Conservation (phyloP, 306 rosid genomes). For the Astragalus glycyphyllos region DNA sequence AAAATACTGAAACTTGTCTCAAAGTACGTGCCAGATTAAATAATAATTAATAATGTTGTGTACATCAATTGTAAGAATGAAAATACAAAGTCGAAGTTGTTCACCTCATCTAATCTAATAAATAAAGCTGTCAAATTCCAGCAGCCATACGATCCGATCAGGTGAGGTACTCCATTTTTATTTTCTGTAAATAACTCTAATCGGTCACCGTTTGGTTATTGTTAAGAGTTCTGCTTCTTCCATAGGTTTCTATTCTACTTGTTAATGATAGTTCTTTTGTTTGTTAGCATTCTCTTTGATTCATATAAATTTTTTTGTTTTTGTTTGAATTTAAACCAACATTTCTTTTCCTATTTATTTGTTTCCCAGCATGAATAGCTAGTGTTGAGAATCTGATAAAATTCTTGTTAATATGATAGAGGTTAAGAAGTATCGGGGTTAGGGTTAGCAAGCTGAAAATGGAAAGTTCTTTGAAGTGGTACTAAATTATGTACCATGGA, state of each 20-base stretch:
- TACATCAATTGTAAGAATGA: background rate
- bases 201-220: background rate
- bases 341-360: background rate
- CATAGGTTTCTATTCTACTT: conserved; percentile 9
- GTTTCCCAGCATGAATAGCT: background rate
- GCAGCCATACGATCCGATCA: background rate
- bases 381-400: conserved; percentile 6
- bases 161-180: background rate
- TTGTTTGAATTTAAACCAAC: background rate
- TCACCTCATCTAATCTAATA: background rate
- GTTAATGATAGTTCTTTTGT: conserved; percentile 10
- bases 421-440: background rate
- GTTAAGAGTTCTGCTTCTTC: conserved; percentile 5
- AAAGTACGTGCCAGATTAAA: too few species aligned
- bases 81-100: conserved; percentile 12
- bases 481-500: too few species aligned
- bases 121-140: background rate
- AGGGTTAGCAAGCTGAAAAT: background rate
- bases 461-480: too few species aligned
- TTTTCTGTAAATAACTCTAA: background rate
- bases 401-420: background rate
- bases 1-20: too few species aligned
- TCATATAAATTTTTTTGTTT: conserved; percentile 9
- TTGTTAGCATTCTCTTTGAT: background rate
- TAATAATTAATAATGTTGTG: too few species aligned